Conservation (phyloP, 805 yeast species). For the Metschnikowia kofuensis region DNA sequence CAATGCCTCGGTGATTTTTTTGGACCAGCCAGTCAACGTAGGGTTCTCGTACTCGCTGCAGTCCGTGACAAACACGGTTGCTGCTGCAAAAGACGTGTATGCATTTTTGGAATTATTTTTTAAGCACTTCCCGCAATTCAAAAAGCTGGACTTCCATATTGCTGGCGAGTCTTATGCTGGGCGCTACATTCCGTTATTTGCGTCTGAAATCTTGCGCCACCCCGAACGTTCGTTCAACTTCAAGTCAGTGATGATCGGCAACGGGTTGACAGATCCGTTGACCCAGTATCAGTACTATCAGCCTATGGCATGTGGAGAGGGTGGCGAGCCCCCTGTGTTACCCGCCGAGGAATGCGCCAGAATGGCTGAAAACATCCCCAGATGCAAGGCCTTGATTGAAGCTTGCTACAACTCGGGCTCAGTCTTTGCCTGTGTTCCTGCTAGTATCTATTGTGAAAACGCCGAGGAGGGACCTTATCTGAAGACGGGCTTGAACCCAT, state of each 20-base stretch:
- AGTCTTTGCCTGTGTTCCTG: conserved; percentile 87
- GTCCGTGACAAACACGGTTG: conserved; percentile 62
- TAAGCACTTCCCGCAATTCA: conserved; percentile 74
- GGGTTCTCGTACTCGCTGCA: conserved; percentile 82
- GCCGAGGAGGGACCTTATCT: conserved; percentile 57
- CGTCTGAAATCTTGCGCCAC: conserved; percentile 64
- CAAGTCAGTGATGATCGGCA: conserved; percentile 78
- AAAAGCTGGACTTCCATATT: conserved; percentile 63
- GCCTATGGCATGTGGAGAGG: conserved; percentile 93
- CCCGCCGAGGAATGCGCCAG: conserved; percentile 61
- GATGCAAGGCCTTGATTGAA: conserved; percentile 73
- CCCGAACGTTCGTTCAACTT: conserved; percentile 17
- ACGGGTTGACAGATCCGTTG: conserved; percentile 83
- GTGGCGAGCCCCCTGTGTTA: conserved; percentile 77
- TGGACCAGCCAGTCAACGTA: conserved; percentile 92
- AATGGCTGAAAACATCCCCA: conserved; percentile 58
- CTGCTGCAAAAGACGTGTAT: conserved; percentile 86
- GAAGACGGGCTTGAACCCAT: conserved; percentile 82
- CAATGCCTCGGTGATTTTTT: conserved; percentile 84
- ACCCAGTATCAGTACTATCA: conserved; percentile 41
- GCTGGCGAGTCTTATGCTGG: conserved; percentile 96
- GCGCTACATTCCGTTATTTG: conserved; percentile 89
- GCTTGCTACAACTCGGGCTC: conserved; percentile 73
- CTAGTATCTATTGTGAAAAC: conserved; percentile 83
- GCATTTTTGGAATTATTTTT: conserved; percentile 82